phyloP scores from a whole-genome alignment of 2,329 filamentous ascomycete genomes.

The Penicillium oxalicum region DNA sequence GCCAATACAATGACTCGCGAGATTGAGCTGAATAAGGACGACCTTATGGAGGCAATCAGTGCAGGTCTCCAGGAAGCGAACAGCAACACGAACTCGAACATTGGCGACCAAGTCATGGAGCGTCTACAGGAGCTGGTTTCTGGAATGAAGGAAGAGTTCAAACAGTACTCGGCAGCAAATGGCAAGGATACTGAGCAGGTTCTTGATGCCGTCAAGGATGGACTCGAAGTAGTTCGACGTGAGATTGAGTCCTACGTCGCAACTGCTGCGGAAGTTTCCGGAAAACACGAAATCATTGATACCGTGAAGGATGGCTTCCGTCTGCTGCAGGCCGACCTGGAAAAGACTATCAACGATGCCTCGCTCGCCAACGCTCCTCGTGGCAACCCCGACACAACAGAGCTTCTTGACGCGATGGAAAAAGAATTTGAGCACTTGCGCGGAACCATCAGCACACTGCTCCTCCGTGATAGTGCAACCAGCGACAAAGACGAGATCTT shows the following conservation, averaged over 20 bases:
- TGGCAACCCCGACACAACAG: conserved; percentile 54
- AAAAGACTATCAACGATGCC: conserved; percentile 45
- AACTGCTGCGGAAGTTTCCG: conserved; percentile 60
- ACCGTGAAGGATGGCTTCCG: conserved; percentile 59
- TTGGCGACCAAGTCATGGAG: conserved; percentile 55
- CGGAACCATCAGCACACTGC: conserved; percentile 65
- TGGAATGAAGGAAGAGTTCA: conserved; percentile 60
- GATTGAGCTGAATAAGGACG: conserved; percentile 50
- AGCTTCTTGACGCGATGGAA: conserved; percentile 68
- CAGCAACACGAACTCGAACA: conserved; percentile 45
- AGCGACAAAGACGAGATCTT: conserved; percentile 57
- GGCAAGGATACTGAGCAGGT: conserved; percentile 82
- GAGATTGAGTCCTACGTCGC: conserved; percentile 81
- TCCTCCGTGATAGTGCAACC: conserved; percentile 55
- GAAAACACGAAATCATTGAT: conserved; percentile 73
- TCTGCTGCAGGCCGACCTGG: conserved; percentile 54
- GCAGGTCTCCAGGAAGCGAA: conserved; percentile 50
- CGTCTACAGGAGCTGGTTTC: conserved; percentile 55
- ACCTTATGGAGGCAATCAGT: conserved; percentile 55
- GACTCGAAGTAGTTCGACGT: conserved; percentile 69
- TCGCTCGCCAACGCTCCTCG: conserved; percentile 27
- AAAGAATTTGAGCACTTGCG: conserved; percentile 77
- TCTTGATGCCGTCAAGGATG: conserved; percentile 79
- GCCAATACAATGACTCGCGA: conserved; percentile 49
- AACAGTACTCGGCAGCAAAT: conserved; percentile 72